phyloP scores from a whole-genome alignment of 371 early-diverging fungal species.

The Mucor piriformis region DNA sequence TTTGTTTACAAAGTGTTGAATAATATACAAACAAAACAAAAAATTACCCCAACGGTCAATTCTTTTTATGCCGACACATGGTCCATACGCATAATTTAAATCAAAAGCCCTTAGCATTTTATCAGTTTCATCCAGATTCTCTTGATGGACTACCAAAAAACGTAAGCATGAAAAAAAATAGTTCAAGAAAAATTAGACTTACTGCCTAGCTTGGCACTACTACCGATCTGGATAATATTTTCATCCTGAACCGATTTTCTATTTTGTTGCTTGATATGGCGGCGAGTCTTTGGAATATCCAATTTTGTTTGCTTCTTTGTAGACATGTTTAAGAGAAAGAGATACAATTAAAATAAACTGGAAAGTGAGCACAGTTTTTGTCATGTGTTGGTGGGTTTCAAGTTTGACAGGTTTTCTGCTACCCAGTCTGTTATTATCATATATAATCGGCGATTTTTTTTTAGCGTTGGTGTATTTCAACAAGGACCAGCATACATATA shows the following conservation, averaged over 20 bases:
- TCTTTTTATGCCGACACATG: constrained; percentile 25
- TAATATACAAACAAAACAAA: not conserved
- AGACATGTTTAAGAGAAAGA: not conserved
- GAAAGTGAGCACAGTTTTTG: too few relatives aligned
- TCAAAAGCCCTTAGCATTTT: constrained; percentile 15
- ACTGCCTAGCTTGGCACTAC: not conserved
- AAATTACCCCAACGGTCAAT: constrained; percentile 17
- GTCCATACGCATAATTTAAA: constrained; percentile 19
- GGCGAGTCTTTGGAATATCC: constrained; percentile 6
- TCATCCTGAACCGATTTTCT: constrained; percentile 1
- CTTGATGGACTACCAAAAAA: constrained; percentile 15
- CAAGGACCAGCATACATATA: too few relatives aligned
- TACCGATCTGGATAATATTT: constrained; percentile 3
- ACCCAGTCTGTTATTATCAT: too few relatives aligned
- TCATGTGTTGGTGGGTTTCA: too few relatives aligned
- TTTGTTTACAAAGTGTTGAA: not conserved
- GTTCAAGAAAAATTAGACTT: not conserved
- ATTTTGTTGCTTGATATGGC: constrained; percentile 4
- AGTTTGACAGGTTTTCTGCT: too few relatives aligned
- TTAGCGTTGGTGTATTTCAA: too few relatives aligned
- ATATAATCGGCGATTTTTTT: too few relatives aligned
- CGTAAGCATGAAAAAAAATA: not conserved
- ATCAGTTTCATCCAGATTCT: constrained; percentile 7
- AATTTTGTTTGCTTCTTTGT: constrained; percentile 4
- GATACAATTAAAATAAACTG: not conserved